Base-by-base conservation (phyloP, 495 filamentous ascomycete genomes). In the Sabuloglossum arenarium region DNA sequence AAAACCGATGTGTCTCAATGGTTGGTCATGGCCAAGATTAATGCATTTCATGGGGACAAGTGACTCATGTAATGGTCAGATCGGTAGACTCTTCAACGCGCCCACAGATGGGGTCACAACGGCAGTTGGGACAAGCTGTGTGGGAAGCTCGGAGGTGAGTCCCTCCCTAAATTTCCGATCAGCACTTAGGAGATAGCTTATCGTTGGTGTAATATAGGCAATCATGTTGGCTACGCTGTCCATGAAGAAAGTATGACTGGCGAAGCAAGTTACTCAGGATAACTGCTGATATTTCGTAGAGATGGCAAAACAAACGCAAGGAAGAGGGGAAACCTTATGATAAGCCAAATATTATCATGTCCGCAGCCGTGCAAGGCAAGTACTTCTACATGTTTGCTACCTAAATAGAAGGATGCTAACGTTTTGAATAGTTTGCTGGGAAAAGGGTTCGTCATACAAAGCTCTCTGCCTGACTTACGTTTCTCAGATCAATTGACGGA, bases 1-100 rank as follows among this genome's bases (percentile, higher is more conserved):
- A 93, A 66, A 90, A 88, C 72, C 81, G 87, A 57, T 94, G 87
- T 66, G 85, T 94, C 49, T 85, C 79, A 70, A 94, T 94, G 56
- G 90, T 94, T 64, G 1, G 34, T 37, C 86, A 81, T 16, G 76
- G 84, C 37, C 74, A 90, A 42, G 89, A 86, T n/a, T 75, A 77
- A 93, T 66, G 77, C 79, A 24, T 86, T 85, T 5, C 69, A 67
- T 11, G 46, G 19, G 25, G 27, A 6, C 30, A 16, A 43, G 8
- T 5, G 4, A 24, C 43, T 14, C 27, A 29, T 6, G 3, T 16
- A 58, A 3, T 56, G 21, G 8, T 23, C 25, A 54, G 86, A 91
- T 94, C 64, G 87, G 81, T n/a, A 77, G 85, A 34, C 75, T 94
- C 45, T 91, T 88, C 76, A 77, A 93, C 66, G 77, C 79, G 25